phyloP scores from a whole-genome alignment of 768 basidiomycete species.

The Leucosporidium yakuticum region DNA sequence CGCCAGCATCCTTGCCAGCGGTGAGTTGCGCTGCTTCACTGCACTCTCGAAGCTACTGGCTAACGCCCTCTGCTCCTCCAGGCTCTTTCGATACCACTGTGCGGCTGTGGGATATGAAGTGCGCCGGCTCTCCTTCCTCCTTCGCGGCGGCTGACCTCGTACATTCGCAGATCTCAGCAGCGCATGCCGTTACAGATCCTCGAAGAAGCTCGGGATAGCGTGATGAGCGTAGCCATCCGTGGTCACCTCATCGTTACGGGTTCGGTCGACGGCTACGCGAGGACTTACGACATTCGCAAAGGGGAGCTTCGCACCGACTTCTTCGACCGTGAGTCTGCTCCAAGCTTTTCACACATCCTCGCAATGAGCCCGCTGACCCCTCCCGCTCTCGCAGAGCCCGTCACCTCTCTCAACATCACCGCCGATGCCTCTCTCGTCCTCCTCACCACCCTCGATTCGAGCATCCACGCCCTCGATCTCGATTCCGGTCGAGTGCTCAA shows the following conservation, averaged over 20 bases:
- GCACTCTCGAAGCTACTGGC: not conserved
- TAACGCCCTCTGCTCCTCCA: conserved; percentile 39
- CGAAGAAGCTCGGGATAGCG: conserved; percentile 79
- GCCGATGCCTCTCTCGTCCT: conserved; percentile 74
- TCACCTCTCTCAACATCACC: conserved; percentile 74
- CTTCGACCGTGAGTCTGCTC: conserved; percentile 64
- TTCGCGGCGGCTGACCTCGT: not conserved
- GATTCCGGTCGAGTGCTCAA: conserved; percentile 76
- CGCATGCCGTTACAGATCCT: conserved; percentile 84
- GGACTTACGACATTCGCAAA: conserved; percentile 90
- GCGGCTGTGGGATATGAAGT: conserved; percentile 87
- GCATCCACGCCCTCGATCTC: conserved; percentile 77
- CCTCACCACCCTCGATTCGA: conserved; percentile 75
- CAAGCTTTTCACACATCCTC: not conserved
- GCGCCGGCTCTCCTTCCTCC: conserved; percentile 32
- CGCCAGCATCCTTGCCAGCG: conserved; percentile 78
- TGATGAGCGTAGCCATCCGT: conserved; percentile 68
- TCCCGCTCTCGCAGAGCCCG: conserved; percentile 59
- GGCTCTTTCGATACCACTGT: conserved; percentile 91
- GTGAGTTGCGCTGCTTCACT: conserved; percentile 47
- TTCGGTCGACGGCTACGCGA: conserved; percentile 83
- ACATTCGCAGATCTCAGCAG: conserved; percentile 56
- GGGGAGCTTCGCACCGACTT: conserved; percentile 84
- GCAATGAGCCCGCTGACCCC: not conserved
- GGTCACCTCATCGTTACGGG: conserved; percentile 64